Evolutionary conservation across 2,329 filamentous ascomycete species (phyloP).

Genomic region (Ophiocordyceps robertsii): DNA sequence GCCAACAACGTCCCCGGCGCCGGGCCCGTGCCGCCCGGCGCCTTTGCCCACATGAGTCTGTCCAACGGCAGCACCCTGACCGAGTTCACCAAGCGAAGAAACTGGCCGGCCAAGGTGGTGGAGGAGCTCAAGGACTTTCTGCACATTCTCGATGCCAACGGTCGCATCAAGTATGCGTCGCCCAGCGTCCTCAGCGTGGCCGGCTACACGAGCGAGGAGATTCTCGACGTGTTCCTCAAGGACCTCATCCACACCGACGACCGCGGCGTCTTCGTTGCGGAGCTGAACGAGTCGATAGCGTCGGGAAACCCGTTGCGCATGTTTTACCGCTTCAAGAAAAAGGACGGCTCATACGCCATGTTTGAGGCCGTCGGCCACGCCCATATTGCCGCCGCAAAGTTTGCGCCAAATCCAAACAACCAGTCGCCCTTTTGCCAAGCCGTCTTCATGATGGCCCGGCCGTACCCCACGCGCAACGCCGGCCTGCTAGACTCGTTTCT

Average conservation of each 20-base stretch:
- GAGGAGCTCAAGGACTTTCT: constrained; percentile 83
- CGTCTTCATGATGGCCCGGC: constrained; percentile 85
- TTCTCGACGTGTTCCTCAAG: constrained; percentile 62
- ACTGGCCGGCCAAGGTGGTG: constrained; percentile 82
- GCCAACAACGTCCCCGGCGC: constrained; percentile 26
- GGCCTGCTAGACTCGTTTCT: constrained; percentile 80
- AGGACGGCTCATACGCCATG: constrained; percentile 60
- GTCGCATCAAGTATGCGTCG: constrained; percentile 75
- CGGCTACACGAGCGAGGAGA: constrained; percentile 57
- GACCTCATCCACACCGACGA: constrained; percentile 83
- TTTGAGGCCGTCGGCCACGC: constrained; percentile 91
- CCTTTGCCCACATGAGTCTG: constrained; percentile 19
- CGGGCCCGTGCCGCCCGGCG: constrained; percentile 26
- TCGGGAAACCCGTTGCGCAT: constrained; percentile 67
- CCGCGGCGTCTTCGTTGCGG: constrained; percentile 65
- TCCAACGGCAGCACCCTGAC: constrained; percentile 32
- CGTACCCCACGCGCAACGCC: constrained; percentile 81
- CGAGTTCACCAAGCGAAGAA: constrained; percentile 46
- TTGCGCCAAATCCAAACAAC: constrained; percentile 48
- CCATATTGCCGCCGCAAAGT: constrained; percentile 62
- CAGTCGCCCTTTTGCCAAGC: constrained; percentile 65
- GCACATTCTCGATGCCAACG: constrained; percentile 75
- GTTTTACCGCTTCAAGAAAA: constrained; percentile 73
- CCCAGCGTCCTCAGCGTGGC: constrained; percentile 63
- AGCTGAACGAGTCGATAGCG: constrained; percentile 81